A percentile compares a stretch with the other conserved stretches of the same genome.
phyloP scores from a whole-genome alignment of 2,329 filamentous ascomycete genomes.

The Epichloe sylvatica region DNA sequence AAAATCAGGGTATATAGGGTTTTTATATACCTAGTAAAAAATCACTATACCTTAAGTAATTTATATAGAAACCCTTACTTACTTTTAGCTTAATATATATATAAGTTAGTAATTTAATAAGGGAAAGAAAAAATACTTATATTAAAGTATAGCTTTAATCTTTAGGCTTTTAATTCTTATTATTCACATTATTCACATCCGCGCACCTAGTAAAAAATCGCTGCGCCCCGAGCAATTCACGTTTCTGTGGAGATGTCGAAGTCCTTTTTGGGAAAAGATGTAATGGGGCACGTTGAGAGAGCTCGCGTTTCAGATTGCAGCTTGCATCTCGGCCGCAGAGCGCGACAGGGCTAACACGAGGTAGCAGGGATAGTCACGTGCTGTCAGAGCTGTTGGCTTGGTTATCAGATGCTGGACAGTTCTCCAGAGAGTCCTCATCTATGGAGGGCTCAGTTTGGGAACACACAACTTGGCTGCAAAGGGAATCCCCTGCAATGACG shows the following conservation, averaged over 20 bases:
- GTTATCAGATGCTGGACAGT: neutral
- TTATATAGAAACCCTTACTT: too few species aligned
- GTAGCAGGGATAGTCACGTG: slow-evolving; percentile 4
- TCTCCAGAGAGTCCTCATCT: neutral
- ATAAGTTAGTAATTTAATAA: too few species aligned
- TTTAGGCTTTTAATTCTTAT: too few species aligned
- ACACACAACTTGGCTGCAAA: neutral
- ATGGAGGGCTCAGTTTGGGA: neutral
- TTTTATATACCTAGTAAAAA: too few species aligned
- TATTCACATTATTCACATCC: too few species aligned
- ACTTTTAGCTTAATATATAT: too few species aligned
- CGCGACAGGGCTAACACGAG: slow-evolving; percentile 6
- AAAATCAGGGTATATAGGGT: too few species aligned
- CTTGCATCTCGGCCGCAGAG: slow-evolving; percentile 5
- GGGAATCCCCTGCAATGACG: neutral
- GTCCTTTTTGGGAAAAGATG: neutral
- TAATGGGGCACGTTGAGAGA: neutral
- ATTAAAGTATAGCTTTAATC: too few species aligned
- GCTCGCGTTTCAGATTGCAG: slow-evolving; percentile 1
- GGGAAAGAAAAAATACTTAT: too few species aligned
- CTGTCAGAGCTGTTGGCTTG: neutral
- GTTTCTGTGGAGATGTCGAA: neutral
- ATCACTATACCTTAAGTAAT: too few species aligned
- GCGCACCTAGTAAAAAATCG: too few species aligned
- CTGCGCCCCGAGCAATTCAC: too few species aligned